These are phyloP conservation scores for Macrophomina tecta DNA, from an alignment of 2,329 filamentous ascomycete genomes.

Conservation along the genomic window DNA sequence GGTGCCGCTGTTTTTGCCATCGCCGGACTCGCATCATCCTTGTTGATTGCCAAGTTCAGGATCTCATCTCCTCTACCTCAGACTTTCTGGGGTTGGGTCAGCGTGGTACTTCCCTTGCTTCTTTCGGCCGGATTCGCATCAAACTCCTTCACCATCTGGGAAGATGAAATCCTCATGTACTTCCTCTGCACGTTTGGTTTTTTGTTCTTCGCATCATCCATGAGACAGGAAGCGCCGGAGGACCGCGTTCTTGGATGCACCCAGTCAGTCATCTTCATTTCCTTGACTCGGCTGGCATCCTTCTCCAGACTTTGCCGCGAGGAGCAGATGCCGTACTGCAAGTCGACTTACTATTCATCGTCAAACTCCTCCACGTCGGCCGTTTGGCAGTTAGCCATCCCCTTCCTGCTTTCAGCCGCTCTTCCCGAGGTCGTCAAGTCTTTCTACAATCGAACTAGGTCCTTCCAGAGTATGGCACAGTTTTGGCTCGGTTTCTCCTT, in stretches of 20 bases:
- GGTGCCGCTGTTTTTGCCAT: slow-evolving; percentile 48
- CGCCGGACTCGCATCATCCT: slow-evolving; percentile 47
- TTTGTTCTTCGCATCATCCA: slow-evolving; percentile 73
- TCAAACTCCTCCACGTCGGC: slow-evolving; percentile 90
- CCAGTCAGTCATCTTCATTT: slow-evolving; percentile 82
- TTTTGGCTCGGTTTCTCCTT: slow-evolving; percentile 84
- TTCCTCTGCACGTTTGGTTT: slow-evolving; percentile 88
- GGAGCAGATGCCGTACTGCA: slow-evolving; percentile 97
- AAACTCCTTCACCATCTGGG: slow-evolving; percentile 99
- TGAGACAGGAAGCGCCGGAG: slow-evolving; percentile 69
- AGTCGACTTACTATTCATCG: slow-evolving; percentile 94
- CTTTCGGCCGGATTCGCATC: slow-evolving; percentile 95
- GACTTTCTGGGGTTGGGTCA: slow-evolving; percentile 89
- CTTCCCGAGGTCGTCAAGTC: slow-evolving; percentile 78
- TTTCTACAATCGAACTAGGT: slow-evolving; percentile 81
- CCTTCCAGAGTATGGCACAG: slow-evolving; percentile 84
- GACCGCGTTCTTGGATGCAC: slow-evolving; percentile 80
- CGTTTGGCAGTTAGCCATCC: slow-evolving; percentile 83
- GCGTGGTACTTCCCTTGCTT: slow-evolving; percentile 78
- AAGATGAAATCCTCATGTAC: slow-evolving; percentile 92
- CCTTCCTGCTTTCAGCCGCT: slow-evolving; percentile 72
- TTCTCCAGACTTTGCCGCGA: slow-evolving; percentile 93
- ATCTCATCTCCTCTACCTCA: slow-evolving; percentile 66
- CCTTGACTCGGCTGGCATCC: slow-evolving; percentile 79
- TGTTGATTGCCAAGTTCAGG: slow-evolving; percentile 49